Conservation (phyloP, 2,329 filamentous ascomycete species). For the Alternaria alternata region DNA sequence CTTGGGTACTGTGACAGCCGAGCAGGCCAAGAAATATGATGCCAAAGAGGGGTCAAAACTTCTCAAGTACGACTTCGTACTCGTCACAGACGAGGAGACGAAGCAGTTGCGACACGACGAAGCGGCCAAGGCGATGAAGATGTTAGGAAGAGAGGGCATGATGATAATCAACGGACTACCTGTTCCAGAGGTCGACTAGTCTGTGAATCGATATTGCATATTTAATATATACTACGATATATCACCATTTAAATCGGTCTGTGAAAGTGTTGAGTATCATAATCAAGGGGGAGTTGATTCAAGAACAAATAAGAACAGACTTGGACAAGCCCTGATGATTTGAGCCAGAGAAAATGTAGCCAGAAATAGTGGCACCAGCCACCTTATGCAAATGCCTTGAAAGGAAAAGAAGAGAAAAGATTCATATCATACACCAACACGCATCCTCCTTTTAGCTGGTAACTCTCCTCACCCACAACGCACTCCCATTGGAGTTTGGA, state of each 20-base stretch:
- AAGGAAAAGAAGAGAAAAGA: neutral
- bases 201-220: neutral
- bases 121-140: conserved; percentile 71
- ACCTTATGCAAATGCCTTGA: neutral
- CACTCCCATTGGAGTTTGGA: conserved; percentile 40
- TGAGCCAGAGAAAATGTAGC: neutral
- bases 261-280: neutral
- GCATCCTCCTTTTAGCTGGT: conserved; percentile 25
- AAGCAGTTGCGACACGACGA: conserved; percentile 70
- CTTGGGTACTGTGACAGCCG: conserved; percentile 36
- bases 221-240: neutral
- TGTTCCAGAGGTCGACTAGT: conserved; percentile 71
- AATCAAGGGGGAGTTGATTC: neutral
- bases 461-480: conserved; percentile 52
- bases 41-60: conserved; percentile 70
- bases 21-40: conserved; percentile 55
- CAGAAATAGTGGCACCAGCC: neutral
- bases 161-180: conserved; percentile 80
- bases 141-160: conserved; percentile 69
- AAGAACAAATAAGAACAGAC: neutral
- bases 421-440: neutral
- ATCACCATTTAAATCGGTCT: neutral
- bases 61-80: conserved; percentile 77
- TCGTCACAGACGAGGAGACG: conserved; percentile 76
- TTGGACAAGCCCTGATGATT: neutral